Evolutionary conservation across 2,329 filamentous ascomycete species (phyloP), one percentile per base, ranked within the genome.

Genomic region (Verticillium nonalfalfae): DNA sequence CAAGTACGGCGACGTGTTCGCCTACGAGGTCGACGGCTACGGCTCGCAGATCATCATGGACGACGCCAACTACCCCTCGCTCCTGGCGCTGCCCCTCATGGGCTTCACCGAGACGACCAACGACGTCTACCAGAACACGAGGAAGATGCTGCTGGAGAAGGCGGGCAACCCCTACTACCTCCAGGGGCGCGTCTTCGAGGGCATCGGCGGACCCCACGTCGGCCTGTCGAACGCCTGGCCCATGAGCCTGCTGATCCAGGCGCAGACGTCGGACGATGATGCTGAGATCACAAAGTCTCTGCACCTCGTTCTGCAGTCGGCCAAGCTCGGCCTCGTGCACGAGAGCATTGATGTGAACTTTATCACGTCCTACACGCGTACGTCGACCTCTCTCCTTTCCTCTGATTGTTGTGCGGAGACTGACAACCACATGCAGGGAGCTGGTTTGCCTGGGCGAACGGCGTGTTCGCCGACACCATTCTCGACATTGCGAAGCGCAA

Each of bases 381-480:
- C 76, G 83, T 77, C 1, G 3, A 1, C 26, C 10, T 5, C 15
- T n/a, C 4, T n/a, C 4, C n/a, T 4, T 7, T 15, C 2, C 10
- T 33, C 18, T 6, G 57, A 54, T 66, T 66, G 62, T 67, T 59
- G n/a, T 26, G 26, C 3, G 26, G 26, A 26, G 26, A 26, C 58
- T 40, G 26, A 56, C 54, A 13, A n/a, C 6, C 26, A 26, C 26
- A 13, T 58, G 52, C 62, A 85, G 82, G 86, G 66, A 92, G 90
- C 70, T 98, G 94, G 94, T 98, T 98, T 73, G 92, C 94, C 2
- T 98, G 81, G 95, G 95, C 95, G 11, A 99, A 99, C 68, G 95
- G 92, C 1, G 92, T 99, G 11, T 98, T 97, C 76, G 93, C 94
- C 14, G 89, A 92, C 74, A 96, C 93, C 0, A 91, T 99, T 56